Conservation (phyloP, 768 basidiomycete genomes). For the Podaxis rugospora region DNA sequence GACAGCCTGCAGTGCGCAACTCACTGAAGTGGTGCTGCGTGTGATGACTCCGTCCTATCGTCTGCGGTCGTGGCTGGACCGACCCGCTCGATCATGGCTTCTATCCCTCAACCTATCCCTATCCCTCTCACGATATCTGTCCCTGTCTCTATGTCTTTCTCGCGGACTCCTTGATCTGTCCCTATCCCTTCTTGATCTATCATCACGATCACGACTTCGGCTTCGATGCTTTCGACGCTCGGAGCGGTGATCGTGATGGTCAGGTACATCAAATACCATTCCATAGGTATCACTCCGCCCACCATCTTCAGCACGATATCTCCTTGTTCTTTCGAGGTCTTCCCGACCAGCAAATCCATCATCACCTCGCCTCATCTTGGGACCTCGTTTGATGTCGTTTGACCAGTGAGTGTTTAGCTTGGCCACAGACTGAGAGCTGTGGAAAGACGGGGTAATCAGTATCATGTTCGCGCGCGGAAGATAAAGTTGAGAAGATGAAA, state of each 20-base stretch:
- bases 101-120: constrained; percentile 24
- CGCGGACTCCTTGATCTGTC: constrained; percentile 36
- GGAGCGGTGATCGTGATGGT: constrained; percentile 26
- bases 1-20: not conserved
- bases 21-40: not conserved
- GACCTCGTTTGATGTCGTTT: constrained; percentile 60
- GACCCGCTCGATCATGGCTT: constrained; percentile 19
- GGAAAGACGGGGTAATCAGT: constrained; percentile 17
- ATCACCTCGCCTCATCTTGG: constrained; percentile 31
- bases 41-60: not conserved
- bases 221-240: constrained; percentile 43
- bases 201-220: constrained; percentile 42
- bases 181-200: constrained; percentile 12
- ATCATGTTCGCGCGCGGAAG: constrained; percentile 1
- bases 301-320: constrained; percentile 51
- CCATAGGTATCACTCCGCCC: constrained; percentile 44
- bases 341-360: constrained; percentile 62
- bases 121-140: constrained; percentile 25
- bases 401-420: constrained; percentile 81
- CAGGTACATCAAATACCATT: constrained; percentile 84
- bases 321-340: constrained; percentile 68
- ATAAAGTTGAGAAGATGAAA: not conserved
- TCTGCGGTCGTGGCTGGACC: constrained; percentile 14
- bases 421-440: constrained; percentile 91
- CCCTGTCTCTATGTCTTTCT: constrained; percentile 20